These are phyloP conservation scores for Aspergillus vadensis DNA, from an alignment of 2,329 filamentous ascomycete genomes.

Conservation along the genomic window DNA sequence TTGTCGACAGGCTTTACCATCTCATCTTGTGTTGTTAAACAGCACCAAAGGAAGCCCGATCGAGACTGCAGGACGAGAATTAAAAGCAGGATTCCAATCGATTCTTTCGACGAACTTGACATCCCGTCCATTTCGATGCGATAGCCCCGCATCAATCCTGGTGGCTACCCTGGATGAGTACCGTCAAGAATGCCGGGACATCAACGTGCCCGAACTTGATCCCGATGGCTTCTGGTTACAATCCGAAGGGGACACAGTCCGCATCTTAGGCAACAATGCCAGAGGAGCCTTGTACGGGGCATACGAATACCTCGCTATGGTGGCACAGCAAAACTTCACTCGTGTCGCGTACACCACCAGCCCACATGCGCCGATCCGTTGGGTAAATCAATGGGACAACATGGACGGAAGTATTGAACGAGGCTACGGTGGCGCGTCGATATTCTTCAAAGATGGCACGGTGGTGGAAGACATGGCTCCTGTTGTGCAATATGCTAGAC, in stretches of 20 bases:
- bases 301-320: constrained; percentile 67
- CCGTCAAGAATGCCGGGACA: constrained; percentile 21
- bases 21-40: constrained; percentile 57
- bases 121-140: constrained; percentile 31
- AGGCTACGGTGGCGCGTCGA: constrained; percentile 67
- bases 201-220: constrained; percentile 30
- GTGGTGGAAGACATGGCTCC: constrained; percentile 63
- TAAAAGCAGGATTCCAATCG: constrained; percentile 58
- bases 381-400: constrained; percentile 76
- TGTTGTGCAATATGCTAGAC: constrained; percentile 63
- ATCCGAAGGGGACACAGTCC: constrained; percentile 49
- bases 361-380: constrained; percentile 64
- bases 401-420: constrained; percentile 67
- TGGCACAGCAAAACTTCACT: constrained; percentile 62
- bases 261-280: constrained; percentile 67
- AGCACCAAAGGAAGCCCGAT: constrained; percentile 58
- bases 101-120: constrained; percentile 57
- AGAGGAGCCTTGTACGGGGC: constrained; percentile 69
- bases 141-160: constrained; percentile 25
- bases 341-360: constrained; percentile 54
- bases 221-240: constrained; percentile 62
- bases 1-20: constrained; percentile 49
- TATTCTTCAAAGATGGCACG: constrained; percentile 64
- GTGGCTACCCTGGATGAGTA: constrained; percentile 38
- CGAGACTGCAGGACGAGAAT: constrained; percentile 60